A percentile compares a stretch with the other conserved stretches of the same genome.
Conservation (phyloP, 192 early-diverging fungal genomes). For the Haplosporangium gracile region DNA sequence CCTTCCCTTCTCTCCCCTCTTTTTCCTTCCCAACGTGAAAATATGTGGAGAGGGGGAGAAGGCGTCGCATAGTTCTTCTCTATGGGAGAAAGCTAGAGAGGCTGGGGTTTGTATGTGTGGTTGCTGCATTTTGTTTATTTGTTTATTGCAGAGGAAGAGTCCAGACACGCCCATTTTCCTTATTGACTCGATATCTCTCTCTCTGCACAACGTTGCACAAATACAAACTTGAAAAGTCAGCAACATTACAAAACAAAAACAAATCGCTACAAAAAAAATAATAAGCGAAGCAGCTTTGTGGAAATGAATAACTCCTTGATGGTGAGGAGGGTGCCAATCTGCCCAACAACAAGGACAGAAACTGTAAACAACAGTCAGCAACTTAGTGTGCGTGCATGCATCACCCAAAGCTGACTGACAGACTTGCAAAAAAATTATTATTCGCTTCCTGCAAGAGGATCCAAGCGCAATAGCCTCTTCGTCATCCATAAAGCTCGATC, state of each 20-base stretch:
- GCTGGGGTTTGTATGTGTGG: not conserved
- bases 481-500: not conserved
- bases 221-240: constrained; percentile 3
- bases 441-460: not conserved
- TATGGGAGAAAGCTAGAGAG: not conserved
- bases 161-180: constrained; percentile 9
- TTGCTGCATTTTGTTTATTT: not conserved
- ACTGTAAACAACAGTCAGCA: not conserved
- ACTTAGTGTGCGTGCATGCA: not conserved
- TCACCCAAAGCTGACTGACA: not conserved
- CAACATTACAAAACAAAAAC: not conserved
- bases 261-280: too few relatives aligned
- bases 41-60: not conserved
- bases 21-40: not conserved
- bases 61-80: not conserved
- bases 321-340: not conserved
- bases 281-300: not conserved
- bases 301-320: not conserved
- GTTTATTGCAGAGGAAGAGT: not conserved
- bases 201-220: constrained; percentile 16
- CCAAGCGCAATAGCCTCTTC: not conserved
- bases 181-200: not conserved
- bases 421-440: not conserved
- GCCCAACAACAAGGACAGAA: not conserved
- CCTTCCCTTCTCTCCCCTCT: not conserved